A percentile compares a stretch with the other conserved stretches of the same genome.
Conservation (phyloP, 2,329 filamentous ascomycete species). For the Mycosphaerella sp. region DNA sequence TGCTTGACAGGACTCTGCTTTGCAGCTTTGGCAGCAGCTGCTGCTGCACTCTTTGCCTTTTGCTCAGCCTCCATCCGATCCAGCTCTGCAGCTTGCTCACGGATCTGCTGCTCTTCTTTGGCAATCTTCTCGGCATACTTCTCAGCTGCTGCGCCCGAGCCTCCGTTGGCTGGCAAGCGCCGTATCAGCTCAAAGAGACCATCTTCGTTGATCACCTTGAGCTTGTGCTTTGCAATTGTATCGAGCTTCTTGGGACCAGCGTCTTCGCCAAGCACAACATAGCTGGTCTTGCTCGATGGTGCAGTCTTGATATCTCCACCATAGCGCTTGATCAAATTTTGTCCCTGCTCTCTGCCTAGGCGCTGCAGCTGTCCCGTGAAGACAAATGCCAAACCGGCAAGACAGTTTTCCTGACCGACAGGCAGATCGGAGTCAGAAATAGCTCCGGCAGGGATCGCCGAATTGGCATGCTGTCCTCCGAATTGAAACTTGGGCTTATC, state of each 20-base stretch:
- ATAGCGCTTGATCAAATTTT: conserved; percentile 82
- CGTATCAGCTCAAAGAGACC: conserved; percentile 83
- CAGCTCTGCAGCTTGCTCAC: conserved; percentile 74
- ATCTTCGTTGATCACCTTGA: conserved; percentile 92
- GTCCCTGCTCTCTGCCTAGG: conserved; percentile 76
- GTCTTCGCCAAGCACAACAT: conserved; percentile 83
- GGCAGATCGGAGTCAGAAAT: conserved; percentile 66
- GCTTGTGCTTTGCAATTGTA: conserved; percentile 70
- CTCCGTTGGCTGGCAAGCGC: conserved; percentile 74
- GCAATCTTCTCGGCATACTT: conserved; percentile 79
- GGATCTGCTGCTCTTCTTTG: conserved; percentile 75
- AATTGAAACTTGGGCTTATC: conserved; percentile 66
- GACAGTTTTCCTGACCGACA: conserved; percentile 77
- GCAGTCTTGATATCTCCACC: conserved; percentile 82
- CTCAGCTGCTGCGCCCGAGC: conserved; percentile 78
- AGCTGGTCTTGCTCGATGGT: conserved; percentile 90
- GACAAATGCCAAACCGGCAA: conserved; percentile 84
- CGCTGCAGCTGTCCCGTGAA: conserved; percentile 84
- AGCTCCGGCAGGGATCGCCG: conserved; percentile 54
- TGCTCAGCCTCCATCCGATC: conserved; percentile 62
- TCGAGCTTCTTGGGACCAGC: conserved; percentile 88
- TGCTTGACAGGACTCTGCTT: conserved; percentile 39
- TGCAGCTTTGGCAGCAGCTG: conserved; percentile 45
- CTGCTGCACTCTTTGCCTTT: conserved; percentile 31
- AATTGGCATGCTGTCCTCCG: conserved; percentile 48